These are phyloP conservation scores for Inga laurina DNA, from an alignment of 306 rosid genomes.

Conservation along the genomic window DNA sequence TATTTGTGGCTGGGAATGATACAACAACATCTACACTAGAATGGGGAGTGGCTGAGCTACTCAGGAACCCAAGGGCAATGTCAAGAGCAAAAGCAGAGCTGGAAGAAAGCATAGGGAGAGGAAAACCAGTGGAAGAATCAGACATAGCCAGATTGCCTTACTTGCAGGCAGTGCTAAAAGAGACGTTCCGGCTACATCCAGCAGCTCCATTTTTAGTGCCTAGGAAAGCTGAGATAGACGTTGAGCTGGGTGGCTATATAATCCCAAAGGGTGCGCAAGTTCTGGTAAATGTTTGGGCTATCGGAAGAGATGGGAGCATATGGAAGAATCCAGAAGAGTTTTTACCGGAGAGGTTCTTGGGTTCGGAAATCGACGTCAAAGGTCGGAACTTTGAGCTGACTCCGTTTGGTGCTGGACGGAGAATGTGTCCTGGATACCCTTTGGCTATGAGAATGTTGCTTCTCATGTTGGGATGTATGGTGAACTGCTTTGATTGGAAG, in stretches of 20 bases:
- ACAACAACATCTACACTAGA: conserved; percentile 38
- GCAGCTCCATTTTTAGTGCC: conserved; percentile 40
- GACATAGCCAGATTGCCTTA: conserved; percentile 42
- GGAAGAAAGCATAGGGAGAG: conserved; percentile 41
- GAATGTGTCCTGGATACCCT: conserved; percentile 39
- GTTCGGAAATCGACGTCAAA: conserved; percentile 31
- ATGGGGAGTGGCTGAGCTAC: conserved; percentile 50
- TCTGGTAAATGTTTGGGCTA: conserved; percentile 47
- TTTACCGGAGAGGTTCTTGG: conserved; percentile 34
- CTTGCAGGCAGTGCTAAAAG: conserved; percentile 36
- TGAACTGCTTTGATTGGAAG: conserved; percentile 53
- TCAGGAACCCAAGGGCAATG: conserved; percentile 38
- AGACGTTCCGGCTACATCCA: background rate
- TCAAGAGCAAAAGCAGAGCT: conserved; percentile 43
- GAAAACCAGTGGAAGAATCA: conserved; percentile 42
- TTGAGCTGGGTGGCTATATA: conserved; percentile 33
- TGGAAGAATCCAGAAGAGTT: conserved; percentile 43
- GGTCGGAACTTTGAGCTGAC: conserved; percentile 43
- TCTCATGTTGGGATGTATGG: conserved; percentile 40
- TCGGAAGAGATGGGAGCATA: background rate
- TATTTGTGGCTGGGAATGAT: conserved; percentile 44
- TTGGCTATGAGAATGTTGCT: conserved; percentile 38
- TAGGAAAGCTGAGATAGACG: conserved; percentile 36
- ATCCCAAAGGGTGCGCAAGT: conserved; percentile 46
- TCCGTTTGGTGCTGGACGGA: conserved; percentile 42